Conservation (phyloP, 169 alveolate genomes). For the Plasmodium adleri region DNA sequence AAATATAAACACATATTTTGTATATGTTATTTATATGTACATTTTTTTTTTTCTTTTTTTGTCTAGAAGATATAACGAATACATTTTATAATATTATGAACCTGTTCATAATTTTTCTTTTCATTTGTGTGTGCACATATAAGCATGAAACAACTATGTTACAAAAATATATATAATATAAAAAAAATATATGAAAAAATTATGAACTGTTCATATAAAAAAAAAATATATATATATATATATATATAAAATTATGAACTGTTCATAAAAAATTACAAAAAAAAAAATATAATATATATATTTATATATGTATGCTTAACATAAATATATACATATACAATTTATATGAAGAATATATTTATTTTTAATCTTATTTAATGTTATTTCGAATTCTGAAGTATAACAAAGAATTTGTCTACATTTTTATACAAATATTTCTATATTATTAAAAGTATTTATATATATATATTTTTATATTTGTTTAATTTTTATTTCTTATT, state of each 20-base stretch:
- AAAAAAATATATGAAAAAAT: constrained; percentile 8
- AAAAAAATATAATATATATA: background rate
- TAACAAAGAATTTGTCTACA: too few relatives aligned
- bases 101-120: constrained; percentile 18
- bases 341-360: too few relatives aligned
- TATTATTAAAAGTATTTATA: too few relatives aligned
- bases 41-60: too few relatives aligned
- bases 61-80: background rate
- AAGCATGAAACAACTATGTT: background rate
- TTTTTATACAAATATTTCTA: too few relatives aligned
- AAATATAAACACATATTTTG: too few relatives aligned
- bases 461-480: too few relatives aligned
- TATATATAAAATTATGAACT: background rate
- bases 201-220: constrained; percentile 28
- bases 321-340: background rate
- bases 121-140: constrained; percentile 21
- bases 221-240: background rate
- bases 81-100: constrained; percentile 20
- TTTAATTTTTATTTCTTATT: too few relatives aligned
- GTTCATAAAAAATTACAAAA: background rate
- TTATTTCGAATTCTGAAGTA: too few relatives aligned
- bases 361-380: too few relatives aligned
- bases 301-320: background rate
- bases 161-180: background rate
- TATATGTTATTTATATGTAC: too few relatives aligned